phyloP scores from a whole-genome alignment of 1,139 yeast species.

The Geotrichum histeridarum region DNA sequence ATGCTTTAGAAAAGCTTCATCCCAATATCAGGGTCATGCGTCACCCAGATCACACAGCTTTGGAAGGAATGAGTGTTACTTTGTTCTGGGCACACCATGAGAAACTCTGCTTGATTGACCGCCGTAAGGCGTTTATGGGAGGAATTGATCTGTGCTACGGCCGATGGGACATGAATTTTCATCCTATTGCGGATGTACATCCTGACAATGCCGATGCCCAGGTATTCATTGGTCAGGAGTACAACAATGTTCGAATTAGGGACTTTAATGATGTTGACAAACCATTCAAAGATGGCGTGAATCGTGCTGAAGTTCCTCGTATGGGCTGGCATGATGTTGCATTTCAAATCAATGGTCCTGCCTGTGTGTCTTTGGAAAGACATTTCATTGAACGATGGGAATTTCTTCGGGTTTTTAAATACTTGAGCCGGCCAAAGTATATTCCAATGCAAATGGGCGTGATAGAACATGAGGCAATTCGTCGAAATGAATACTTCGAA shows the following conservation, averaged over 20 bases:
- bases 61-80: slow-evolving; percentile 42
- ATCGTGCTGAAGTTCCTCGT: slow-evolving; percentile 20
- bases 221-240: slow-evolving; percentile 22
- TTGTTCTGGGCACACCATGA: slow-evolving; percentile 69
- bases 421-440: slow-evolving; percentile 21
- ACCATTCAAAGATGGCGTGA: slow-evolving; percentile 20
- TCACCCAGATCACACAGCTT: slow-evolving; percentile 58
- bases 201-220: slow-evolving; percentile 21
- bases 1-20: slow-evolving; percentile 51
- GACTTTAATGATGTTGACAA: slow-evolving; percentile 21
- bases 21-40: slow-evolving; percentile 58
- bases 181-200: slow-evolving; percentile 29
- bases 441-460: slow-evolving; percentile 20
- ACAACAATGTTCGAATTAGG: slow-evolving; percentile 22
- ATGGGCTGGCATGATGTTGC: slow-evolving; percentile 26
- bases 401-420: slow-evolving; percentile 21
- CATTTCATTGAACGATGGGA: slow-evolving; percentile 25
- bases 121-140: slow-evolving; percentile 54
- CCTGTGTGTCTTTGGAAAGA: slow-evolving; percentile 22
- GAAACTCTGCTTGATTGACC: slow-evolving; percentile 53
- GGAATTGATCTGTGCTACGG: slow-evolving; percentile 63
- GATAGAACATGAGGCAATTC: slow-evolving; percentile 14
- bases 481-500: slow-evolving; percentile 1
- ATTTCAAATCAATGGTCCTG: slow-evolving; percentile 22
- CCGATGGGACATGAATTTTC: slow-evolving; percentile 60